Evolutionary conservation across 2,329 filamentous ascomycete species (phyloP), one percentile per base, ranked within the genome.

Genomic region (Ceratocystis harringtonii): DNA sequence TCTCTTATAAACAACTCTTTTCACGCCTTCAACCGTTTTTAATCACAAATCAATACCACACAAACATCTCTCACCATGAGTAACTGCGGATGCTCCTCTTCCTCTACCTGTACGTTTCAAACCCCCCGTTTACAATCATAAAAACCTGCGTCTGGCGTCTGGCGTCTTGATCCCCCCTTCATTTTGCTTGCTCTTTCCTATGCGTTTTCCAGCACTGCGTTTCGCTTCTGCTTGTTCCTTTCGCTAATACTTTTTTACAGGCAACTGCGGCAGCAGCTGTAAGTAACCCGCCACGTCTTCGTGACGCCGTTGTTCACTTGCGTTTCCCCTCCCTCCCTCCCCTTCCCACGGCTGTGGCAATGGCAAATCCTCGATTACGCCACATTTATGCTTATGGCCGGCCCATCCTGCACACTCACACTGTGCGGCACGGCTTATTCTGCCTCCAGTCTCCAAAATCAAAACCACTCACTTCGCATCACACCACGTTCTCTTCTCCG

Each of bases 261-360:
- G 64, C 64, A 66, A 66, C 44, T 66, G 64, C 58, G 64, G 64
- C 32, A 57, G 60, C 28, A 17, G 48, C 48, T 66, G 64, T 66
- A 66, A 66, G 64, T 66, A 12, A 32, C 22, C 22, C 41, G 44
- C 44, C 32, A 6, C 28, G 7, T 58, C 52, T 5, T 3, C 25
- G 12, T 58, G 28, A 58, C 52, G 52, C n/a, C 52, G 52, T 58
- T 58, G 19, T 58, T 32, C 52, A 22, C 30, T 12, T 57, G 22
- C 52, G 22, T 57, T 22, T 30, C 10, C n/a, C 45, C n/a, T n/a
- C 45, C 17, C 50, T 12, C 8, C 6, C 19, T 28, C 22, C 50
- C 15, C 32, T 30, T 58, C 25, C 10, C 32, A 36, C 32, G 10
- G 8, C 8, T 36, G 32, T 36, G 32, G 32, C 32, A 10, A 36